Evolutionary conservation across 805 yeast genomes (phyloP), one percentile per base, ranked within the genome.

Genomic region (Candida khao-thaluensis): DNA sequence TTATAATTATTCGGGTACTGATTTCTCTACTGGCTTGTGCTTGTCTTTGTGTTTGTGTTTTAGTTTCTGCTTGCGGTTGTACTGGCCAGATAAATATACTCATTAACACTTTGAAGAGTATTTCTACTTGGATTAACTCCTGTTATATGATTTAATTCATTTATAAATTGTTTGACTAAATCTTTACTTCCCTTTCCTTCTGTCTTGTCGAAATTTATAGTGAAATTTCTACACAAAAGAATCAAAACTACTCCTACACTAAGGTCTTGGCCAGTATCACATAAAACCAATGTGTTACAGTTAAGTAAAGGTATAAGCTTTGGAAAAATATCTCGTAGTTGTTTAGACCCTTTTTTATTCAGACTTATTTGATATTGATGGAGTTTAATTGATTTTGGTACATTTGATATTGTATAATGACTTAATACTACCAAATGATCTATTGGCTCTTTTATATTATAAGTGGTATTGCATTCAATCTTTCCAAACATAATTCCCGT

Each of bases 121-220:
- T 86, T 80, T 35, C 96, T 66, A 40, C 89, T 80, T 0, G 95
- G 95, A 43, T 86, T 84, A 4, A 76, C 76, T 28, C 71, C 75
- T n/a, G 74, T 55, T 6, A 62, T 56, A 2, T 70, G 60, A 12
- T 74, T 65, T 3, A 87, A 50, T 32, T 56, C 56, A 2, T 79
- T 73, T 21, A 87, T 59, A 39, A 83, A 81, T 41, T 70, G 71
- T 40, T 79, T 72, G 11, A 85, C 72, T 7, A 66, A 56, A 18
- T 71, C 77, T 52, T 84, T 84, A 17, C 72, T 66, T 8, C 28
- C 37, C 12, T 15, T 17, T 37, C 24, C 14, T 7, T 22, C 34
- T 1, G 49, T 38, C 0, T 41, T 49, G 1, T 42, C 25, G 76
- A 85, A 81, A 0, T 64, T 53, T 5, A 59, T 42, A 33, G 68